These are phyloP conservation scores for Ceratocystis papillata DNA, from an alignment of 2,329 filamentous ascomycete species.

Conservation along the genomic window DNA sequence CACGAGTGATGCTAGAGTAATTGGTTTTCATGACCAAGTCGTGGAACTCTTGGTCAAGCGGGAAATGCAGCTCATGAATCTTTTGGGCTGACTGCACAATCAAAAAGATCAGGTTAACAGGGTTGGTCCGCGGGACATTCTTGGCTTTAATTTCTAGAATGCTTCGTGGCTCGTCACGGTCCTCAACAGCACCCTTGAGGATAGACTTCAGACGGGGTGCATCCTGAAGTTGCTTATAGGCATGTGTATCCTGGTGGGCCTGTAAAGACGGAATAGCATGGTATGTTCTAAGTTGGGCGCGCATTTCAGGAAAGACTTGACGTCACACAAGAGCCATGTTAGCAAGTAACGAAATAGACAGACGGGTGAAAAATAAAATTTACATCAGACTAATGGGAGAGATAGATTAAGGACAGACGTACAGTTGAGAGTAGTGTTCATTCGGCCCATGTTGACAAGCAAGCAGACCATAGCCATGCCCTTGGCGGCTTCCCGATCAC, in stretches of 20 bases:
- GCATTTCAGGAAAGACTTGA: constrained; percentile 98
- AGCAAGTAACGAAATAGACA: constrained; percentile 6
- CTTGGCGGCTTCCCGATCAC: constrained; percentile 81
- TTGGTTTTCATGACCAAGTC: constrained; percentile 89
- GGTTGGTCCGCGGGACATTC: constrained; percentile 68
- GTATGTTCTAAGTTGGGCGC: constrained; percentile 91
- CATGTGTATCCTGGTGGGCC: constrained; percentile 85
- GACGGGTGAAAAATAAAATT: constrained; percentile 19
- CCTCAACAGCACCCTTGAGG: constrained; percentile 89
- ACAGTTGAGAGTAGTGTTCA: constrained; percentile 99
- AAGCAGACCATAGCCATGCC: constrained; percentile 99
- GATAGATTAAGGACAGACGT: constrained; percentile 31
- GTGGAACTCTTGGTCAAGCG: constrained; percentile 77
- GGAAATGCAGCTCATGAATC: constrained; percentile 87
- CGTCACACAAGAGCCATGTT: constrained; percentile 1
- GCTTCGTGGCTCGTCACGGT: constrained; percentile 69
- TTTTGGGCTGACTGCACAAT: constrained; percentile 82
- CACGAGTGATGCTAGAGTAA: constrained; percentile 69
- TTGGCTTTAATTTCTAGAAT: constrained; percentile 68
- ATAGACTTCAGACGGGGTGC: constrained; percentile 94
- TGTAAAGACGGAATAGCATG: constrained; percentile 95
- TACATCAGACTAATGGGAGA: not conserved
- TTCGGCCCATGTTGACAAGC: constrained; percentile 89
- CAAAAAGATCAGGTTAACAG: constrained; percentile 93
- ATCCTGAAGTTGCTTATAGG: constrained; percentile 96